Evolutionary conservation across 495 filamentous ascomycete genomes (phyloP).

Genomic region (Aspergillus kassunensis): DNA sequence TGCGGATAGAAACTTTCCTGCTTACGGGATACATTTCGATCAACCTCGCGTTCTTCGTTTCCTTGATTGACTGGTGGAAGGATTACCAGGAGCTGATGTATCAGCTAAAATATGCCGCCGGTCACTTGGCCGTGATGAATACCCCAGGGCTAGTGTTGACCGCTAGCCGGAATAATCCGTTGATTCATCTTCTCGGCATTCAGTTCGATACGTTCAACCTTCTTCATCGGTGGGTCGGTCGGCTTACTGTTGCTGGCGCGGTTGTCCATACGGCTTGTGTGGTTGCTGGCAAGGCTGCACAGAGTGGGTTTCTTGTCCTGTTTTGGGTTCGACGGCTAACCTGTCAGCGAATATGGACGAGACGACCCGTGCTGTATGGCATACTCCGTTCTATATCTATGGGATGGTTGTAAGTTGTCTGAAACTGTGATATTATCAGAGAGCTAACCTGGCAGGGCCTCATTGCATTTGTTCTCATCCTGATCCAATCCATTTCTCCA

Average conservation of each 20-base stretch:
- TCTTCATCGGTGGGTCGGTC: constrained; percentile 44
- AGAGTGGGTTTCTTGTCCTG: constrained; percentile 21
- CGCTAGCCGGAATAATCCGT: constrained; percentile 42
- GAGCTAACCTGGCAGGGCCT: constrained; percentile 26
- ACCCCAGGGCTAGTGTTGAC: constrained; percentile 36
- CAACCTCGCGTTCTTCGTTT: constrained; percentile 37
- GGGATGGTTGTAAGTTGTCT: constrained; percentile 33
- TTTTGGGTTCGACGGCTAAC: neutral
- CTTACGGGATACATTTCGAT: constrained; percentile 29
- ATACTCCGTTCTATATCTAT: constrained; percentile 31
- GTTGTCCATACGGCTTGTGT: constrained; percentile 36
- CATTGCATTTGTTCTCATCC: constrained; percentile 44
- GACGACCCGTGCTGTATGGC: constrained; percentile 29
- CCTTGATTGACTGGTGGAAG: constrained; percentile 38
- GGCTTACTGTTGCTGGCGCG: constrained; percentile 32
- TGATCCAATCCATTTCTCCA: constrained; percentile 48
- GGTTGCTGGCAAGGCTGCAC: constrained; percentile 23
- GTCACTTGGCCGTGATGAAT: constrained; percentile 42
- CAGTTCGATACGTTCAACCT: constrained; percentile 44
- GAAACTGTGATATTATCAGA: neutral
- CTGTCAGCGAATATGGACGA: constrained; percentile 14
- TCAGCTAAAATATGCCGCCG: constrained; percentile 38
- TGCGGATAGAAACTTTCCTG: constrained; percentile 33
- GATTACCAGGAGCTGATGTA: constrained; percentile 31
- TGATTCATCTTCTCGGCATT: constrained; percentile 34